phyloP scores from a whole-genome alignment of 768 basidiomycete species.

The Podaxis rugospora region DNA sequence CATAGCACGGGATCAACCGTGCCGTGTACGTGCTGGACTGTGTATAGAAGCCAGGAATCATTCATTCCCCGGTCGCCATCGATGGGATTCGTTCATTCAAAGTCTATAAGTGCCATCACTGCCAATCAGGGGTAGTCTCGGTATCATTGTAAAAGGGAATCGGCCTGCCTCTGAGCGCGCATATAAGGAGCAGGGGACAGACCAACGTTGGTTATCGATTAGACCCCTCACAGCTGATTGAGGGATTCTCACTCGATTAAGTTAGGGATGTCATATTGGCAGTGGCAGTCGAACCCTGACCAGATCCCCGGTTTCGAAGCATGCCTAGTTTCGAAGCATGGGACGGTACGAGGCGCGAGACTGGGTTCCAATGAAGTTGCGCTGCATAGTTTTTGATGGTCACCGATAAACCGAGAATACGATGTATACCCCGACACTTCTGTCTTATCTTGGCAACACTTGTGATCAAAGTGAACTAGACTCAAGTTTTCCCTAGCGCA shows the following conservation, averaged over 20 bases:
- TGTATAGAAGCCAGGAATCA: background rate
- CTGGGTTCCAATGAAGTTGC: too few relatives aligned
- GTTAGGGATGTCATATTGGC: background rate
- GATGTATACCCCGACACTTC: too few relatives aligned
- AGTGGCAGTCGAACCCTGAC: background rate
- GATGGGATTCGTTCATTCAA: background rate
- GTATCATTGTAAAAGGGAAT: background rate
- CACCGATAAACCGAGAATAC: too few relatives aligned
- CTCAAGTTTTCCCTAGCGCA: too few relatives aligned
- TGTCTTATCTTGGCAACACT: too few relatives aligned
- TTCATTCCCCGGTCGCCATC: background rate
- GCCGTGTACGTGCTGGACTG: too few relatives aligned
- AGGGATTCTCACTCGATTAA: background rate
- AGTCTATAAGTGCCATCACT: background rate
- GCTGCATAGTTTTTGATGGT: too few relatives aligned
- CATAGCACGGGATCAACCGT: background rate
- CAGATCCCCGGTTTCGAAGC: background rate
- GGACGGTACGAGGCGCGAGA: background rate
- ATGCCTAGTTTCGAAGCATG: background rate
- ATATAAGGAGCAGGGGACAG: background rate
- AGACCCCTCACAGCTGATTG: background rate
- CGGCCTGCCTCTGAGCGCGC: background rate
- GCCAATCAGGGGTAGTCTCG: background rate
- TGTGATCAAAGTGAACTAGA: too few relatives aligned
- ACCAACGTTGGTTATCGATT: background rate